Conservation (phyloP, 345 rosid species). For the Atalantia buxifolia region DNA sequence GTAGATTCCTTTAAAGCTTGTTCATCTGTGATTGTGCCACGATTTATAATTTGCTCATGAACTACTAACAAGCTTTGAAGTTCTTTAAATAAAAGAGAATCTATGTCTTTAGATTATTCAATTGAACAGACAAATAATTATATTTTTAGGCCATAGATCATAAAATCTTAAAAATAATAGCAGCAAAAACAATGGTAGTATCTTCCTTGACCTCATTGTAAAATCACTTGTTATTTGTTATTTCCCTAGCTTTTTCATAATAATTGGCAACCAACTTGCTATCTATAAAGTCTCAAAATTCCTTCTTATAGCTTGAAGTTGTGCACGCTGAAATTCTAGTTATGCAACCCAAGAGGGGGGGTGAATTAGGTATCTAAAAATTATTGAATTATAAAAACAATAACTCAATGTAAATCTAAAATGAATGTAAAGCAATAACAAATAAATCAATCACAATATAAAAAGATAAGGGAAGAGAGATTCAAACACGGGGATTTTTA, state of each 20-base stretch:
- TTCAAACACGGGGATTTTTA: too few species aligned
- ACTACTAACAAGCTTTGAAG: background rate
- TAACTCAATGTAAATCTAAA: too few species aligned
- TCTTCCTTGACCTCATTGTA: background rate
- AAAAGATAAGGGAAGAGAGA: too few species aligned
- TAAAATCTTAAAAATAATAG: constrained; percentile 1
- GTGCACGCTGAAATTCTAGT: too few species aligned
- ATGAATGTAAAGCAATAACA: too few species aligned
- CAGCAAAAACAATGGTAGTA: background rate
- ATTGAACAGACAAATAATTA: background rate
- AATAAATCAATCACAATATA: too few species aligned
- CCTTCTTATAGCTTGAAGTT: background rate
- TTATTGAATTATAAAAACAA: too few species aligned
- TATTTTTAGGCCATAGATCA: background rate
- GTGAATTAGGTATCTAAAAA: too few species aligned
- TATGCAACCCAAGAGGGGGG: too few species aligned
- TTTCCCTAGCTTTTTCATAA: background rate
- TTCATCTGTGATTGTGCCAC: background rate
- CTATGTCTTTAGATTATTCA: background rate
- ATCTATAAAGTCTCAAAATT: background rate
- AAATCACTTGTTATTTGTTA: background rate
- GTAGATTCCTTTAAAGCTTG: background rate
- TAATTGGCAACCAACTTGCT: background rate
- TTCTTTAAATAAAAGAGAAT: background rate
- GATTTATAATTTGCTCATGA: background rate